These are phyloP conservation scores for Eustoma russellianum DNA, from an alignment of 257 asterid genomes.

Conservation along the genomic window DNA sequence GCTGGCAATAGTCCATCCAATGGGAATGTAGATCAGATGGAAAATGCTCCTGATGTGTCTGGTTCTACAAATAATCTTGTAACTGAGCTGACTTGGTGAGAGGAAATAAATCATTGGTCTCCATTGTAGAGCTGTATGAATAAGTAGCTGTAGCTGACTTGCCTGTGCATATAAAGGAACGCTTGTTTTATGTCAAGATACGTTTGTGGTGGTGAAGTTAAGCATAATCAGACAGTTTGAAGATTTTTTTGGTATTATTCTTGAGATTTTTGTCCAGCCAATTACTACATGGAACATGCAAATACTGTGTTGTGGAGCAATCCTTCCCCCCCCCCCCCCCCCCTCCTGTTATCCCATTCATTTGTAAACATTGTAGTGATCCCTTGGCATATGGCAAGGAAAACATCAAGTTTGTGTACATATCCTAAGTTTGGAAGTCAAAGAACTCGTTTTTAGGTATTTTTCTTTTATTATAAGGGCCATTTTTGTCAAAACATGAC, in stretches of 20 bases:
- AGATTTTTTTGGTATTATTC: background rate
- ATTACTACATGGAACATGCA: slow-evolving; percentile 16
- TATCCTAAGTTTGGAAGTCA: no score
- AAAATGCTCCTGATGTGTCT: slow-evolving; percentile 42
- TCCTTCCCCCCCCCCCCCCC: slow-evolving; percentile 4
- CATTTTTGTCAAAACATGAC: no score
- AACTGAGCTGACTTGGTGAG: slow-evolving; percentile 21
- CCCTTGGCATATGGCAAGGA: no score
- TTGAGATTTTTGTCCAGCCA: slow-evolving; percentile 10
- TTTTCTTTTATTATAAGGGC: no score
- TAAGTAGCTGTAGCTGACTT: no score
- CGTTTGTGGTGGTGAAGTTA: background rate
- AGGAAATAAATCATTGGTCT: slow-evolving; percentile 13
- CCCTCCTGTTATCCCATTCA: background rate
- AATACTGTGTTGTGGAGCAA: slow-evolving; percentile 14
- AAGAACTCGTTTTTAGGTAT: no score
- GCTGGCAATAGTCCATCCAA: slow-evolving; percentile 42
- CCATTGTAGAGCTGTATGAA: slow-evolving; percentile 10
- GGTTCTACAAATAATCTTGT: slow-evolving; percentile 30
- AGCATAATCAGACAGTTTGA: background rate
- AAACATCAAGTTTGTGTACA: no score
- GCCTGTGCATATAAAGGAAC: no score
- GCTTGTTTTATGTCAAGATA: no score
- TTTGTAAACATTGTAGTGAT: no score
- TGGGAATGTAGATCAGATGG: slow-evolving; percentile 34